Conservation (phyloP, 768 basidiomycete species). For the Flagelloscypha sp. region DNA sequence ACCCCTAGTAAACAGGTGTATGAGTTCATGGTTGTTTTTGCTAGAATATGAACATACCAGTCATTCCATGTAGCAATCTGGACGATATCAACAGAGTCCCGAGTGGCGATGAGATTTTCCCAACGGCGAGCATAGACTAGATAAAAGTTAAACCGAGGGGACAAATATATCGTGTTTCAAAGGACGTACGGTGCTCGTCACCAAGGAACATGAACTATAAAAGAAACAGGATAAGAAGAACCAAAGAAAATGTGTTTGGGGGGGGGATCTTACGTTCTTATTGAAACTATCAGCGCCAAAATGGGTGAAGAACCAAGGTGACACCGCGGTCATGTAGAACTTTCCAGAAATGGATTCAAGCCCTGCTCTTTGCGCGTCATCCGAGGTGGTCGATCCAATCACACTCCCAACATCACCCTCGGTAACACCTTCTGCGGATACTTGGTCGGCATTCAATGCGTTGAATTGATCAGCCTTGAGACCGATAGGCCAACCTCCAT, state of each 20-base stretch:
- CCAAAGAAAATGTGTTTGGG: slow-evolving; percentile 1
- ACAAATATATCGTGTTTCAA: too few relatives aligned
- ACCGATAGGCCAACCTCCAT: slow-evolving; percentile 70
- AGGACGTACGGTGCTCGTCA: slow-evolving; percentile 64
- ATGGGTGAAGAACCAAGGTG: slow-evolving; percentile 78
- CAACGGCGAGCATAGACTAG: slow-evolving; percentile 60
- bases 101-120: slow-evolving; percentile 53
- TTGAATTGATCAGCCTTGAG: slow-evolving; percentile 37
- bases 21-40: too few relatives aligned
- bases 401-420: slow-evolving; percentile 16
- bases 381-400: slow-evolving; percentile 43
- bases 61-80: slow-evolving; percentile 68
- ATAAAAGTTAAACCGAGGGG: too few relatives aligned
- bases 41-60: too few relatives aligned
- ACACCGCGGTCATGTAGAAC: slow-evolving; percentile 45
- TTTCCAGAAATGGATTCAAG: slow-evolving; percentile 24
- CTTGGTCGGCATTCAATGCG: slow-evolving; percentile 6
- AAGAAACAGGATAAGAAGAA: background rate
- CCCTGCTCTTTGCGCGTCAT: slow-evolving; percentile 43
- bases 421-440: too few relatives aligned
- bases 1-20: too few relatives aligned
- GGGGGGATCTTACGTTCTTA: slow-evolving; percentile 76
- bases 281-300: slow-evolving; percentile 58
- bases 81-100: slow-evolving; percentile 50
- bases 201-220: slow-evolving; percentile 39